A percentile compares a stretch with the other conserved stretches of the same genome.
Conservation (phyloP, 768 basidiomycete genomes). For the Suillus plorans region DNA sequence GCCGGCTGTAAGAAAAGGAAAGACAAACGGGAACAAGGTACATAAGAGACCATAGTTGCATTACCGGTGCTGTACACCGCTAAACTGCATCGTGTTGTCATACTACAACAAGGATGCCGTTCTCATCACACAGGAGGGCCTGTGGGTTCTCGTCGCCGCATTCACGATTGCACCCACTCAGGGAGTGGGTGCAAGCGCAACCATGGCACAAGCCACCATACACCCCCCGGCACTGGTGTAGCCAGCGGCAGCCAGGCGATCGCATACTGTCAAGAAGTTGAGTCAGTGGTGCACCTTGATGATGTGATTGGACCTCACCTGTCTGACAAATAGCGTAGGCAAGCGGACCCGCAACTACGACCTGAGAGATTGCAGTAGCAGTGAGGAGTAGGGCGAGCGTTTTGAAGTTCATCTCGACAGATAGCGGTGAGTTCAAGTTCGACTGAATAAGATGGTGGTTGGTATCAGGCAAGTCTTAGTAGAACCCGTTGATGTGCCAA, state of each 20-base stretch:
- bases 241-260: conserved; percentile 19
- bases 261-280: conserved; percentile 19
- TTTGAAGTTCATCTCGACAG: conserved; percentile 23
- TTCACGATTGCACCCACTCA: conserved; percentile 11
- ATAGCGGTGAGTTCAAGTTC: too few species aligned
- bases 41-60: background rate
- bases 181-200: conserved; percentile 22
- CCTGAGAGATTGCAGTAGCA: conserved; percentile 10
- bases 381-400: conserved; percentile 16
- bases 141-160: background rate
- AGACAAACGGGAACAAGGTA: background rate
- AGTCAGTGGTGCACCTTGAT: background rate
- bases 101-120: too few species aligned
- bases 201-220: conserved; percentile 23
- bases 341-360: conserved; percentile 18
- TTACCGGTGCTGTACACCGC: background rate
- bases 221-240: conserved; percentile 25
- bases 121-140: background rate
- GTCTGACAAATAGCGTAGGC: conserved; percentile 26
- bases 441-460: background rate
- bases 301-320: conserved; percentile 10
- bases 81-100: too few species aligned
- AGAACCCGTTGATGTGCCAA: background rate
- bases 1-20: too few species aligned
- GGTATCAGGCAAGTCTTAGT: background rate